phyloP scores from a whole-genome alignment of 2,329 filamentous ascomycete genomes.

The Epicoccum nigrum region DNA sequence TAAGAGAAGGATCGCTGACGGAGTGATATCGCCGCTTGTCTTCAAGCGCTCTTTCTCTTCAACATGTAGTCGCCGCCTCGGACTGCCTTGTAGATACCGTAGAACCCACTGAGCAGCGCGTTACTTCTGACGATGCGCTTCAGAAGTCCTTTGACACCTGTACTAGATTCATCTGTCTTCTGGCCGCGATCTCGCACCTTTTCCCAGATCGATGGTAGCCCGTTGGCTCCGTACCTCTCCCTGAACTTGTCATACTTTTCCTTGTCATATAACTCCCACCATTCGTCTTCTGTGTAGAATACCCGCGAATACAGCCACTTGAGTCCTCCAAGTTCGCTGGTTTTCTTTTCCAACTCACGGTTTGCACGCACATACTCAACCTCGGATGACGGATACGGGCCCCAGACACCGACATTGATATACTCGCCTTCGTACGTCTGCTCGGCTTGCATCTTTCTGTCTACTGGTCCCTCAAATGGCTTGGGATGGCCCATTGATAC shows the following conservation, averaged over 20 bases:
- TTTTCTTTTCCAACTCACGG: constrained; percentile 71
- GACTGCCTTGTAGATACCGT: constrained; percentile 48
- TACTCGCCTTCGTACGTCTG: constrained; percentile 28
- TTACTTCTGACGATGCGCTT: constrained; percentile 34
- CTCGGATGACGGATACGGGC: constrained; percentile 66
- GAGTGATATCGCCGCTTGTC: background rate
- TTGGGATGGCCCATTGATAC: constrained; percentile 40
- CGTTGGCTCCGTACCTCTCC: constrained; percentile 65
- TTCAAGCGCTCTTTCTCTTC: constrained; percentile 27
- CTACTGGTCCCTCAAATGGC: constrained; percentile 11
- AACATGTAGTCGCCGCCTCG: constrained; percentile 42
- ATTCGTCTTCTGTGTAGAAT: constrained; percentile 77
- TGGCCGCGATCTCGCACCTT: constrained; percentile 59
- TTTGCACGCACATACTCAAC: constrained; percentile 72
- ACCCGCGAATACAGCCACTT: constrained; percentile 90
- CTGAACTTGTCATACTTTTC: constrained; percentile 68
- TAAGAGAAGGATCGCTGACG: background rate
- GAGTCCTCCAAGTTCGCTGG: constrained; percentile 72
- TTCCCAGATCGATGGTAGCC: constrained; percentile 71
- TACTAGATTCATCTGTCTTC: constrained; percentile 25
- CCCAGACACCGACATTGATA: constrained; percentile 70
- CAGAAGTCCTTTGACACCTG: constrained; percentile 30
- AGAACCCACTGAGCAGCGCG: constrained; percentile 46
- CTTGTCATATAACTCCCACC: constrained; percentile 68
- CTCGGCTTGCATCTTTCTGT: constrained; percentile 2